Evolutionary conservation across 306 rosid genomes (phyloP).

Genomic region (Pyrus betulifolia): DNA sequence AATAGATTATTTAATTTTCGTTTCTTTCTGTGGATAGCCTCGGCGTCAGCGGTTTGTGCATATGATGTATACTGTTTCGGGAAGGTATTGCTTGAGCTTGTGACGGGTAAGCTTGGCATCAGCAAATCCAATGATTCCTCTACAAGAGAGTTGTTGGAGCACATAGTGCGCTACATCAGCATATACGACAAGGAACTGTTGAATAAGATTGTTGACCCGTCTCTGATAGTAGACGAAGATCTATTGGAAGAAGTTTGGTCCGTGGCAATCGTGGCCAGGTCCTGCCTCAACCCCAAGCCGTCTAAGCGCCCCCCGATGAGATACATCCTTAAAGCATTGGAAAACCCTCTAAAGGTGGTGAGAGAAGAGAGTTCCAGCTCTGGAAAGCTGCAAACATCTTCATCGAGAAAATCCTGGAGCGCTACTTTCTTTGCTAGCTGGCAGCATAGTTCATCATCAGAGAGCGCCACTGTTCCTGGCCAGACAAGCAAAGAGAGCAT

Average conservation of each 20-base stretch:
- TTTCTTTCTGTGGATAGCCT: conserved; percentile 42
- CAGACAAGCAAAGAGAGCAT: conserved; percentile 34
- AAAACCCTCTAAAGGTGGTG: conserved; percentile 83
- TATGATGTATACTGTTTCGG: conserved; percentile 82
- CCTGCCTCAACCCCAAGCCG: conserved; percentile 83
- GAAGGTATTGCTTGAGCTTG: conserved; percentile 77
- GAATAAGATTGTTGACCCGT: conserved; percentile 67
- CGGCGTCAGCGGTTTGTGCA: conserved; percentile 46
- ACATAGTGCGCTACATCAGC: conserved; percentile 48
- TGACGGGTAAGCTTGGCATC: conserved; percentile 72
- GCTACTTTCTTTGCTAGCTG: conserved; percentile 80
- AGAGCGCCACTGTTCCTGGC: conserved; percentile 35
- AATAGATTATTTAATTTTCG: not conserved
- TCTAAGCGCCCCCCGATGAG: conserved; percentile 85
- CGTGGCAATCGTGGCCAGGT: conserved; percentile 81
- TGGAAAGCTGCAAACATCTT: conserved; percentile 61
- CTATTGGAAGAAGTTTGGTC: conserved; percentile 94
- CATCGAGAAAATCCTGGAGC: conserved; percentile 87
- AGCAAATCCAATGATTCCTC: conserved; percentile 58
- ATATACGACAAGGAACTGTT: conserved; percentile 62
- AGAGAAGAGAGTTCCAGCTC: conserved; percentile 80
- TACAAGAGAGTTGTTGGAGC: conserved; percentile 71
- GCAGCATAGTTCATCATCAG: conserved; percentile 86
- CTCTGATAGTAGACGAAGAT: conserved; percentile 80
- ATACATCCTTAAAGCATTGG: conserved; percentile 81